These are phyloP conservation scores for Polytrichum commune DNA, from an alignment of 225 moss, liverwort and hornwort genomes.

Conservation along the genomic window DNA sequence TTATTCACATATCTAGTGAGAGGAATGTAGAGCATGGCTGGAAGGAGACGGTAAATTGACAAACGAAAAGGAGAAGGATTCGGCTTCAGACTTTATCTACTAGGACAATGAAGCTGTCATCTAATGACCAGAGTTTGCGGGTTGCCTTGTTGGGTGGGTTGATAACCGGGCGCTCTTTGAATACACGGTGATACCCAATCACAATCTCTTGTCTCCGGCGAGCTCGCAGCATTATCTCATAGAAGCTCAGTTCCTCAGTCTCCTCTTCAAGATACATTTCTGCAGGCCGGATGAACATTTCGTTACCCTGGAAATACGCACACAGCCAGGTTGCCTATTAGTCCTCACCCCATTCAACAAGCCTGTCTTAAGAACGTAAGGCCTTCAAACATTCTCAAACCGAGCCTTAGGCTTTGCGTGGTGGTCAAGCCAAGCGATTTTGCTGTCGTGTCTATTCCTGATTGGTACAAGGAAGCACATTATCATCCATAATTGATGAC, in stretches of 20 bases:
- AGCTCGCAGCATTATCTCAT: conserved; percentile 63
- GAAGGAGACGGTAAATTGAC: neutral
- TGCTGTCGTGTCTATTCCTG: too few relatives aligned
- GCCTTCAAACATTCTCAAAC: too few relatives aligned
- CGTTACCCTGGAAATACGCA: conserved; percentile 40
- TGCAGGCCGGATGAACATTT: conserved; percentile 69
- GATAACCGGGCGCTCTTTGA: conserved; percentile 46
- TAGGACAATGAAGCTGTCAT: conserved; percentile 78
- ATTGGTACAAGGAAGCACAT: too few relatives aligned
- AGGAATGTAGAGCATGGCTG: too few relatives aligned
- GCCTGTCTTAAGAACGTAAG: too few relatives aligned
- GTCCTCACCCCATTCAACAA: neutral
- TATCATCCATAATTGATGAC: too few relatives aligned
- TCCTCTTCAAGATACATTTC: conserved; percentile 68
- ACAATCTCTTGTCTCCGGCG: conserved; percentile 59
- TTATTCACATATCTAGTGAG: too few relatives aligned
- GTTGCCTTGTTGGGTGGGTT: conserved; percentile 56
- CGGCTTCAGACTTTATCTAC: conserved; percentile 15
- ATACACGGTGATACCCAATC: conserved; percentile 58
- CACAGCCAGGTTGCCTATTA: neutral
- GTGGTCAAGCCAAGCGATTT: too few relatives aligned
- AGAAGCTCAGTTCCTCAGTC: conserved; percentile 66
- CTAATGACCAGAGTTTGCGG: conserved; percentile 51
- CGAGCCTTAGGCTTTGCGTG: too few relatives aligned
- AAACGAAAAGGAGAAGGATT: neutral